These are phyloP conservation scores for Salix viminalis DNA, from an alignment of 345 rosid genomes.

Conservation along the genomic window DNA sequence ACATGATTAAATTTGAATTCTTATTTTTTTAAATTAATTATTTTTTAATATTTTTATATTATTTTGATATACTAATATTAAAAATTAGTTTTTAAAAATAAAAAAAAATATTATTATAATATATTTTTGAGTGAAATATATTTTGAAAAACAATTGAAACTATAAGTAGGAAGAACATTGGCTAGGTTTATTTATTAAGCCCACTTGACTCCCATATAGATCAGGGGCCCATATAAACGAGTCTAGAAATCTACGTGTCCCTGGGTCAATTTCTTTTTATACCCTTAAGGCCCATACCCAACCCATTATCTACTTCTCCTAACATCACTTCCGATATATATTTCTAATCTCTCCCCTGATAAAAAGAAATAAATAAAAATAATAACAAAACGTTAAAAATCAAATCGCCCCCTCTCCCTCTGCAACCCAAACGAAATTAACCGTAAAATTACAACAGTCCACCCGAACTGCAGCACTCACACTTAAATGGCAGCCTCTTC, in stretches of 20 bases:
- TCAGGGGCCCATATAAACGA: neutral
- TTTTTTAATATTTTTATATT: too few relatives aligned
- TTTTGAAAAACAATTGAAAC: too few relatives aligned
- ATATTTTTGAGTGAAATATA: too few relatives aligned
- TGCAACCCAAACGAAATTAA: neutral
- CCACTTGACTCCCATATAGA: neutral
- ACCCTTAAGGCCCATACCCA: neutral
- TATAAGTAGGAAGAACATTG: too few relatives aligned
- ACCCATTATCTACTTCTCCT: neutral
- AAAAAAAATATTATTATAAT: too few relatives aligned
- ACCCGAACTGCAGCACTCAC: neutral
- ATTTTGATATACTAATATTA: too few relatives aligned
- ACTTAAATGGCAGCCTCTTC: conserved; percentile 23
- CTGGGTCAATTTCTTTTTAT: neutral
- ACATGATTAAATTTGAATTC: too few relatives aligned
- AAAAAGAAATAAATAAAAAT: neutral
- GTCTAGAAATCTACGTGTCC: neutral
- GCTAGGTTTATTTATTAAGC: neutral
- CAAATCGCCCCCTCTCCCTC: neutral
- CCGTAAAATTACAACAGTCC: neutral
- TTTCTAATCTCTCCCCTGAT: neutral
- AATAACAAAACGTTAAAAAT: neutral
- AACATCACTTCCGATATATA: neutral
- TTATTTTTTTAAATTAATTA: too few relatives aligned
- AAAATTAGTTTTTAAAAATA: too few relatives aligned